Evolutionary conservation across 2,329 filamentous ascomycete genomes (phyloP).

Genomic region (Huntiella decipiens): DNA sequence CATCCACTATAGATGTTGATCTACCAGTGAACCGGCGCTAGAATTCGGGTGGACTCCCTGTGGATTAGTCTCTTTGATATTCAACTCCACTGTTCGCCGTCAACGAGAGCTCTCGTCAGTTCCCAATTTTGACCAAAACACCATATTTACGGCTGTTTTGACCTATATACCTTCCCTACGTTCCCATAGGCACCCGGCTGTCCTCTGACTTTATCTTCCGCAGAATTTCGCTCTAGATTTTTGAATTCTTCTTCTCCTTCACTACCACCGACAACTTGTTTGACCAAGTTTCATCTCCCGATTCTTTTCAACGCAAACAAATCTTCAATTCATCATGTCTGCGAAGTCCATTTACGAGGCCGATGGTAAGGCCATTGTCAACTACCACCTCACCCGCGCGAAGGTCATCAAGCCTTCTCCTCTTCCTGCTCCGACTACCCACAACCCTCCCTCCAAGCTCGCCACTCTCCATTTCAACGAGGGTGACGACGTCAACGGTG

Average conservation of each 20-base stretch:
- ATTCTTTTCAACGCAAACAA: slow-evolving; percentile 14
- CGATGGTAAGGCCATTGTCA: slow-evolving; percentile 99
- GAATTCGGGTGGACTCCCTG: no score
- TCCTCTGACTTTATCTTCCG: no score
- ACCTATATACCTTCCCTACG: no score
- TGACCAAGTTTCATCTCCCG: slow-evolving; percentile 1
- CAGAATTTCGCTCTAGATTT: no score
- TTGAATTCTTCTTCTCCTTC: neutral
- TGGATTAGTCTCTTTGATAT: no score
- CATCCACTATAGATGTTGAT: no score
- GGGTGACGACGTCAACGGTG: slow-evolving; percentile 59
- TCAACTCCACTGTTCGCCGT: no score
- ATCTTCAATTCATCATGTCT: slow-evolving; percentile 20
- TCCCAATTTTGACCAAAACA: no score
- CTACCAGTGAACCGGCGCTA: no score
- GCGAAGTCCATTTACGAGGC: slow-evolving; percentile 94
- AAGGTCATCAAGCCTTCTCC: slow-evolving; percentile 95
- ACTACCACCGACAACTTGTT: neutral
- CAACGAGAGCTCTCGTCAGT: no score
- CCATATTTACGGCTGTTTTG: no score
- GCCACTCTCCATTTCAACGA: slow-evolving; percentile 87
- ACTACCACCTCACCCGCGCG: slow-evolving; percentile 98
- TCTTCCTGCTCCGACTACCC: slow-evolving; percentile 62
- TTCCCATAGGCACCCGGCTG: no score
- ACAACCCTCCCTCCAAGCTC: slow-evolving; percentile 83